Conservation (phyloP, 345 rosid species). For the Murraya koenigii region DNA sequence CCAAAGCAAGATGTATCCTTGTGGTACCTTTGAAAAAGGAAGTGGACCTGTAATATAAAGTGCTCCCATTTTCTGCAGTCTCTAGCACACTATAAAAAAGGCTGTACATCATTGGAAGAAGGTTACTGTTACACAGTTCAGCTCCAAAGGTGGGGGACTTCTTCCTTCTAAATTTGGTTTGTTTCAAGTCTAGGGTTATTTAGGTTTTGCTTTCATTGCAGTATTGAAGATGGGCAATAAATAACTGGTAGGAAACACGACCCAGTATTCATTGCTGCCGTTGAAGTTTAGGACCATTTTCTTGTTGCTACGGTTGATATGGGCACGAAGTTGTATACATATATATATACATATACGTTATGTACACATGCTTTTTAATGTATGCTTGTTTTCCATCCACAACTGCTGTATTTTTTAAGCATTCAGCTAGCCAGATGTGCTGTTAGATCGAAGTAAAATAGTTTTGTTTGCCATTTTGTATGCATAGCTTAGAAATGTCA, state of each 20-base stretch:
- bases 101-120: neutral
- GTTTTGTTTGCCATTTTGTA: neutral
- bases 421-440: neutral
- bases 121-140: neutral
- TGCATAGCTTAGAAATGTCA: neutral
- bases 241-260: neutral
- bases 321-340: constrained; percentile 8
- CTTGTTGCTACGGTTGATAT: neutral
- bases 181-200: neutral
- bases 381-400: neutral
- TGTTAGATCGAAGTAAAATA: neutral
- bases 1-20: constrained; percentile 34
- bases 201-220: constrained; percentile 20
- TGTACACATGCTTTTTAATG: constrained; percentile 1
- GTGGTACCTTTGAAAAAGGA: constrained; percentile 26
- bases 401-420: neutral
- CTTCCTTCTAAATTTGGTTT: neutral
- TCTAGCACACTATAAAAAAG: neutral
- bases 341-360: neutral
- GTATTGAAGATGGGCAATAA: constrained; percentile 19
- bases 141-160: neutral
- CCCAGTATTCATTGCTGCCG: constrained; percentile 6
- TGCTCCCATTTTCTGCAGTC: neutral
- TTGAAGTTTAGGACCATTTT: constrained; percentile 5
- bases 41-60: neutral